phyloP scores from a whole-genome alignment of 106 monocot species.

The Triglochin maritima region DNA sequence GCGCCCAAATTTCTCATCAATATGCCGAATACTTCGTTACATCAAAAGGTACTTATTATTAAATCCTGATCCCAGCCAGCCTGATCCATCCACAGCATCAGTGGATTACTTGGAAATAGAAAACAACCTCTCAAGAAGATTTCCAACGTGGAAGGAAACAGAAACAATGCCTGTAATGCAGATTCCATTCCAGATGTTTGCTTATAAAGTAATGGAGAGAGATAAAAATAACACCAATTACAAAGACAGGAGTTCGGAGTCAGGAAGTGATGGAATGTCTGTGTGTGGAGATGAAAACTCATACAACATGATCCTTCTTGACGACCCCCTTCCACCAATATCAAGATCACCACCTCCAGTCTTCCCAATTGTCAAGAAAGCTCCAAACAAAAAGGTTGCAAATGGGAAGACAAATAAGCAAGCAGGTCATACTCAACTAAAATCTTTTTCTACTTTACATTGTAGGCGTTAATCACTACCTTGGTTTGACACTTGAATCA shows the following conservation, averaged over 20 bases:
- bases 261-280: slow-evolving; percentile 46
- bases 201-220: slow-evolving; percentile 57
- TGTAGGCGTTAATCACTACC: too few relatives aligned
- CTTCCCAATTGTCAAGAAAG: not conserved
- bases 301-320: not conserved
- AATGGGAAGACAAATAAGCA: slow-evolving; percentile 4
- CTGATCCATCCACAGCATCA: slow-evolving; percentile 21
- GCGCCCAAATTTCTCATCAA: slow-evolving; percentile 63
- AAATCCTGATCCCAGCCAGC: slow-evolving; percentile 38
- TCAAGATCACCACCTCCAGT: slow-evolving; percentile 2
- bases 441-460: too few relatives aligned
- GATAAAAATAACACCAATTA: slow-evolving; percentile 27
- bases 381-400: not conserved
- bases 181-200: slow-evolving; percentile 75
- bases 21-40: slow-evolving; percentile 63
- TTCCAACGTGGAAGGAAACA: slow-evolving; percentile 26
- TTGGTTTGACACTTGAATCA: too few relatives aligned
- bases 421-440: too few relatives aligned
- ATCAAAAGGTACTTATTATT: slow-evolving; percentile 56
- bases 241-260: slow-evolving; percentile 49
- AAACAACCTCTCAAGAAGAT: slow-evolving; percentile 28
- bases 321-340: slow-evolving; percentile 4
- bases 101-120: slow-evolving; percentile 71
- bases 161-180: slow-evolving; percentile 21
- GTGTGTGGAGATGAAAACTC: slow-evolving; percentile 28